A percentile compares a stretch with the other conserved stretches of the same genome.
Conservation (phyloP, 75 land plant genomes). For the Cupressus sempervirens region DNA sequence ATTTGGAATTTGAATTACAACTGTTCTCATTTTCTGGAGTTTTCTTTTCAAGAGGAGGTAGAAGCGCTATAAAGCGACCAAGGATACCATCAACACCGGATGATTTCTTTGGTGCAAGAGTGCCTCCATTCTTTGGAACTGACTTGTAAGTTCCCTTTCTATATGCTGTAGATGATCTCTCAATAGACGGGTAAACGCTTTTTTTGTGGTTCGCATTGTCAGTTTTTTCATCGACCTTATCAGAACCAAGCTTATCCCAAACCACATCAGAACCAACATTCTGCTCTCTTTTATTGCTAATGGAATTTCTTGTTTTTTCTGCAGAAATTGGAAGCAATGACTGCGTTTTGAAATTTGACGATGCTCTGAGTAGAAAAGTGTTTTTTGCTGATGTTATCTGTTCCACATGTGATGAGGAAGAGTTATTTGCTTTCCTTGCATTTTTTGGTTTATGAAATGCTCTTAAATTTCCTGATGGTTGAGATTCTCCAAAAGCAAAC, state of each 20-base stretch:
- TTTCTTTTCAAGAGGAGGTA: constrained; percentile 30
- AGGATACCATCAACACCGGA: constrained; percentile 22
- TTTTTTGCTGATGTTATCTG: background rate
- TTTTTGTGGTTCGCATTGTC: constrained; percentile 10
- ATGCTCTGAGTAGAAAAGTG: constrained; percentile 9
- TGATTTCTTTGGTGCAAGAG: background rate
- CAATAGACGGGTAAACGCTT: constrained; percentile 12
- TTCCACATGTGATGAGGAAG: constrained; percentile 15
- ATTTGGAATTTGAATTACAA: background rate
- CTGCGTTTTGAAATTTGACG: constrained; percentile 11
- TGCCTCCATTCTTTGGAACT: background rate
- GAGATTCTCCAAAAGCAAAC: constrained; percentile 23
- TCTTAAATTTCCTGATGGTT: constrained; percentile 5
- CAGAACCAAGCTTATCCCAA: constrained; percentile 9
- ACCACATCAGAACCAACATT: background rate
- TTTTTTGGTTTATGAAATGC: constrained; percentile 8
- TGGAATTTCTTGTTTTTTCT: constrained; percentile 17
- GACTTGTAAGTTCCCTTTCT: background rate
- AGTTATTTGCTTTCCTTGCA: constrained; percentile 5
- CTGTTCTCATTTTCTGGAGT: constrained; percentile 6
- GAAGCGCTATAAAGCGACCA: constrained; percentile 26
- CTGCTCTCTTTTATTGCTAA: constrained; percentile 6
- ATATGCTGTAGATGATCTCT: constrained; percentile 21
- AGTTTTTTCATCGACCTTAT: constrained; percentile 1
- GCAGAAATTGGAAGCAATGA: constrained; percentile 30